These are phyloP conservation scores for Solanum bulbocastanum DNA, from an alignment of 257 asterid genomes.

Conservation along the genomic window DNA sequence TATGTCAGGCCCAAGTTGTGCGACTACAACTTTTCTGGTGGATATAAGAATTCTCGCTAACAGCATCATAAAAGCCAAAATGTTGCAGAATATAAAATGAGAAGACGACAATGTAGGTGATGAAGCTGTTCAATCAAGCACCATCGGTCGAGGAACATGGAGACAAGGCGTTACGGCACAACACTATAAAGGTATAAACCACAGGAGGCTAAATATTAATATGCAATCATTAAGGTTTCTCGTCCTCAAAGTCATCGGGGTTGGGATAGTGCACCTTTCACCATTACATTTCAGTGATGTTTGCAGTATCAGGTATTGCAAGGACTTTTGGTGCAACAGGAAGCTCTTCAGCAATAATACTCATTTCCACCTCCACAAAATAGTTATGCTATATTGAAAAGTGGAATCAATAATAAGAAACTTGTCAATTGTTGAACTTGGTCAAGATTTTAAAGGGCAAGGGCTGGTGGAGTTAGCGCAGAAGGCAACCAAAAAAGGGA, in stretches of 20 bases:
- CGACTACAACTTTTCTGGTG: neutral
- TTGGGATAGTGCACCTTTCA: neutral
- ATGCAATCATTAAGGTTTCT: neutral
- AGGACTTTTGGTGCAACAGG: neutral
- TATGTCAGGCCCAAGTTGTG: neutral
- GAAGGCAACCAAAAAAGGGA: neutral
- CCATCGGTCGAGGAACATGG: neutral
- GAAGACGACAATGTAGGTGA: neutral
- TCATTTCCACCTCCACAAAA: neutral
- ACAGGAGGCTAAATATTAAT: neutral
- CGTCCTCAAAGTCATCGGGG: neutral
- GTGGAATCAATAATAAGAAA: neutral
- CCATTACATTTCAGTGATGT: neutral
- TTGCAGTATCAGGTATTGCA: neutral
- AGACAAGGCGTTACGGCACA: neutral
- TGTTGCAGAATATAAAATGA: neutral
- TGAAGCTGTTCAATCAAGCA: neutral
- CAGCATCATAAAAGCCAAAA: neutral
- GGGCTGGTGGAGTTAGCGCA: neutral
- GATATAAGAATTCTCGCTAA: neutral
- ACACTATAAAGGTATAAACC: neutral
- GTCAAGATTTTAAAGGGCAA: neutral
- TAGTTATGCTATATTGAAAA: neutral
- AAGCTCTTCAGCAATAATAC: neutral
- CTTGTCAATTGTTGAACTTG: neutral